Evolutionary conservation across 2,329 filamentous ascomycete genomes (phyloP).

Genomic region (Aspergillus candidus): DNA sequence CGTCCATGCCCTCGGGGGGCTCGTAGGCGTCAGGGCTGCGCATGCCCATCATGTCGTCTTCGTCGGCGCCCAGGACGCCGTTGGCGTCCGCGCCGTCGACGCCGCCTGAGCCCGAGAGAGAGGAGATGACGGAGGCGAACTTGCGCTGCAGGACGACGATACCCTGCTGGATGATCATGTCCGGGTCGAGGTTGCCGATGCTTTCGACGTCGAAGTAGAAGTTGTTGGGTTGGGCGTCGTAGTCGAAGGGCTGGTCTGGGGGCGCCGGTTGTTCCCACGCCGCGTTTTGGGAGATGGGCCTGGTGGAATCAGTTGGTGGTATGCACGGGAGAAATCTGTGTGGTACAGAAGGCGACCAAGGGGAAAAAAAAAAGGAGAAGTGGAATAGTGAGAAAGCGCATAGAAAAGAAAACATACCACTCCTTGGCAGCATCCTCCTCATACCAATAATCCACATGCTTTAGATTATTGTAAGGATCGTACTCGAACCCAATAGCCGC

Average conservation of each 20-base stretch:
- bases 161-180: constrained; percentile 80
- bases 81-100: constrained; percentile 51
- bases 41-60: constrained; percentile 45
- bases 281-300: constrained; percentile 35
- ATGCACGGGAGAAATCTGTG: not conserved
- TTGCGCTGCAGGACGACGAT: constrained; percentile 88
- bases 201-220: constrained; percentile 96
- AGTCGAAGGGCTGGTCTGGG: constrained; percentile 84
- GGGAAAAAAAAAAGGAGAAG: not conserved
- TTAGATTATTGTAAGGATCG: constrained; percentile 92
- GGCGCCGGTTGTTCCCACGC: constrained; percentile 72
- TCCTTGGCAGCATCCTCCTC: constrained; percentile 76
- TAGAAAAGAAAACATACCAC: constrained; percentile 56
- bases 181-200: constrained; percentile 79
- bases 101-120: constrained; percentile 49
- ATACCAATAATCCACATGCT: constrained; percentile 91
- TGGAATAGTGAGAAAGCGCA: not conserved
- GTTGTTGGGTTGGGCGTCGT: constrained; percentile 71
- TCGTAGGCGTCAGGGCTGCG: constrained; percentile 46
- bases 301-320: constrained; percentile 8
- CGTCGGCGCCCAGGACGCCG: constrained; percentile 40
- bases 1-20: constrained; percentile 40
- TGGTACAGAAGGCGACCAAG: not conserved
- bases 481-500: constrained; percentile 95
- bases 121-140: constrained; percentile 70